phyloP scores from a whole-genome alignment of 257 asterid genomes.

The Mitragyna speciosa region DNA sequence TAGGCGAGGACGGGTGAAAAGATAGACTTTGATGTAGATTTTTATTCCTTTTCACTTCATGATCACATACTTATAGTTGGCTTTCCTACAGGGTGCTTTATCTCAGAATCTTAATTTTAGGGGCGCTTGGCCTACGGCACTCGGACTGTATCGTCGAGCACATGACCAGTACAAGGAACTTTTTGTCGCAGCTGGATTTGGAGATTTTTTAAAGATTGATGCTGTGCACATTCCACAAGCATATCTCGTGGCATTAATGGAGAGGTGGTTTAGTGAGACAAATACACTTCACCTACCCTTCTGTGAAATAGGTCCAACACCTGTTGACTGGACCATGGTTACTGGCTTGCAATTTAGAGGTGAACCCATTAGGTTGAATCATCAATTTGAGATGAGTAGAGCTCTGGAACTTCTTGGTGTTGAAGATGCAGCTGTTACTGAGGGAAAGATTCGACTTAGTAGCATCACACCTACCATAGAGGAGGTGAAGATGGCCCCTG shows the following conservation, averaged over 20 bases:
- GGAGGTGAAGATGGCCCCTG: slow-evolving; percentile 18
- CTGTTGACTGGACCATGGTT: slow-evolving; percentile 21
- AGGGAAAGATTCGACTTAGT: slow-evolving; percentile 25
- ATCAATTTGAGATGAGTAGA: slow-evolving; percentile 10
- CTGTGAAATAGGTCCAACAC: slow-evolving; percentile 23
- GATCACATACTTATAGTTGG: not conserved
- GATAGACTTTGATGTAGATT: not conserved
- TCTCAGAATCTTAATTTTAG: slow-evolving; percentile 22
- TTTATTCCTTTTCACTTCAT: not conserved
- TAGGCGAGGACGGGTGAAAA: slow-evolving; percentile 17
- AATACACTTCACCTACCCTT: slow-evolving; percentile 21
- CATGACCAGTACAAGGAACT: slow-evolving; percentile 24
- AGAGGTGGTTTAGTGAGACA: slow-evolving; percentile 23
- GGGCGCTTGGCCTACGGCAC: slow-evolving; percentile 25
- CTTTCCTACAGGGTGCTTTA: slow-evolving; percentile 14
- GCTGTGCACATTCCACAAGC: slow-evolving; percentile 21
- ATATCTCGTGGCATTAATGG: slow-evolving; percentile 21
- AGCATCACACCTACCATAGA: slow-evolving; percentile 20
- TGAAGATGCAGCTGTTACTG: slow-evolving; percentile 15
- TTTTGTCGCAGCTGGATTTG: slow-evolving; percentile 20
- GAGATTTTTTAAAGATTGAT: slow-evolving; percentile 14
- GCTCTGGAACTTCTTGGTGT: slow-evolving; percentile 23
- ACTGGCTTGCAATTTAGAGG: slow-evolving; percentile 15
- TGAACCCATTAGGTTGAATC: slow-evolving; percentile 13
- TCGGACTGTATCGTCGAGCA: slow-evolving; percentile 17